Conservation (phyloP, 441 rosid species). For the Pelargonium cotyledonis region DNA sequence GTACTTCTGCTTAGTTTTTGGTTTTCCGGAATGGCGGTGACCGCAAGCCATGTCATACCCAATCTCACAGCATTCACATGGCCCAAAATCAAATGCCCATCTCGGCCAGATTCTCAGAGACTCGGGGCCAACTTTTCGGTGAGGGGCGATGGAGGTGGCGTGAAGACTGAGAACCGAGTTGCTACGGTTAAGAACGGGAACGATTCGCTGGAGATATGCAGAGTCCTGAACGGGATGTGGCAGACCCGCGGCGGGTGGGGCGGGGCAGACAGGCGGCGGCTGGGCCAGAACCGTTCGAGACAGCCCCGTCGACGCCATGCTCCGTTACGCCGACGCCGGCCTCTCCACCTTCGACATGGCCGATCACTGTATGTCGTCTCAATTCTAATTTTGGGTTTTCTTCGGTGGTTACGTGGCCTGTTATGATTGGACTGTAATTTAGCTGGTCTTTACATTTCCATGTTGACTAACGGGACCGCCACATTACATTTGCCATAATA, state of each 20-base stretch:
- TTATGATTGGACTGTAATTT: not conserved
- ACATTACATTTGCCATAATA: not conserved
- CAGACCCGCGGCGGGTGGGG: too few species aligned
- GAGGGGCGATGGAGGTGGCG: slow-evolving; percentile 2
- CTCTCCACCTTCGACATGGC: slow-evolving; percentile 97
- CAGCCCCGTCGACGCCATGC: slow-evolving; percentile 80
- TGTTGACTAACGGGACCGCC: too few species aligned
- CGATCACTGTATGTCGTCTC: slow-evolving; percentile 55
- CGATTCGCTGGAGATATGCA: slow-evolving; percentile 6
- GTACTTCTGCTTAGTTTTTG: not conserved
- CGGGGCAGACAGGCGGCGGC: too few species aligned
- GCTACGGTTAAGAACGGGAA: not conserved
- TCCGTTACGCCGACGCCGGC: slow-evolving; percentile 67
- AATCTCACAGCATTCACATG: not conserved
- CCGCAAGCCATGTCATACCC: not conserved
- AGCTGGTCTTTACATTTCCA: not conserved
- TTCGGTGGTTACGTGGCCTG: slow-evolving; percentile 9
- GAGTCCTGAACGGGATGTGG: slow-evolving; percentile 4
- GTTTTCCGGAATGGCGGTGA: slow-evolving; percentile 1
- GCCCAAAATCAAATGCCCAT: not conserved
- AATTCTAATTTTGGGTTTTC: not conserved
- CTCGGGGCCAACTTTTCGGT: not conserved
- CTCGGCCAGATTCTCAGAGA: not conserved
- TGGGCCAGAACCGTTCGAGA: slow-evolving; percentile 31
- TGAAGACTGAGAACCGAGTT: not conserved